These are phyloP conservation scores for Coemansia javaensis DNA, from an alignment of 192 early-diverging fungal genomes.

Conservation along the genomic window DNA sequence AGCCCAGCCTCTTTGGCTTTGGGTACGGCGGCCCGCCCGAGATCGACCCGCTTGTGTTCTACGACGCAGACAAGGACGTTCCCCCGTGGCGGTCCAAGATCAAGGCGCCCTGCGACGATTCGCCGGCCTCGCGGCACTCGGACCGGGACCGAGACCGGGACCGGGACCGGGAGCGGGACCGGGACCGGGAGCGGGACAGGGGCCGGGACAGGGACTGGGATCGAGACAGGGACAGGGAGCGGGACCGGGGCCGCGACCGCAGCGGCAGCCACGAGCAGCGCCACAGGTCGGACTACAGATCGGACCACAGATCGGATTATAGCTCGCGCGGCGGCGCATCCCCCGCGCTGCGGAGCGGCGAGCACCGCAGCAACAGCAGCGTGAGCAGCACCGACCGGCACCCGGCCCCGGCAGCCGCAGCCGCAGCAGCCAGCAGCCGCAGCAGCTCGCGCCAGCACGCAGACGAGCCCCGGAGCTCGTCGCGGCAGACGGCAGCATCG, in stretches of 20 bases:
- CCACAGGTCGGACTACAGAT: conserved; percentile 10
- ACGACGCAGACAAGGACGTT: conserved; percentile 23
- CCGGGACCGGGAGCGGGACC: not conserved
- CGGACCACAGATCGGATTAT: conserved; percentile 9
- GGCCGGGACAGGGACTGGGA: conserved; percentile 1
- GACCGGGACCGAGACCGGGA: not conserved
- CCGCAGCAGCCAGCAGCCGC: too few relatives aligned
- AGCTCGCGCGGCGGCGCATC: conserved; percentile 16
- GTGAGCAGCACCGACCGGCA: conserved; percentile 2
- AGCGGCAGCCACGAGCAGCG: conserved; percentile 20
- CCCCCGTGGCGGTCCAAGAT: conserved; percentile 18
- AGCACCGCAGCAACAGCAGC: conserved; percentile 17
- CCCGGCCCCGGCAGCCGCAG: not conserved
- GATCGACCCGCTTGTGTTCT: conserved; percentile 32
- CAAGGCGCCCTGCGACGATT: too few relatives aligned
- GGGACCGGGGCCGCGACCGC: conserved; percentile 2
- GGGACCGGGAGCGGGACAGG: not conserved
- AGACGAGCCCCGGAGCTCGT: conserved; percentile 1
- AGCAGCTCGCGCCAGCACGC: conserved; percentile 13
- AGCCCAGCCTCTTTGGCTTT: conserved; percentile 33
- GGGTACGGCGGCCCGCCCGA: conserved; percentile 42
- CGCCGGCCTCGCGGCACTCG: not conserved
- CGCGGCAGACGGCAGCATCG: not conserved
- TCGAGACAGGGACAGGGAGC: not conserved
- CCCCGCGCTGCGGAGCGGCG: conserved; percentile 2